Evolutionary conservation across 1,284 basidiomycete genomes (phyloP), one percentile per base, ranked within the genome.

Genomic region (Anthracocystis setariae): DNA sequence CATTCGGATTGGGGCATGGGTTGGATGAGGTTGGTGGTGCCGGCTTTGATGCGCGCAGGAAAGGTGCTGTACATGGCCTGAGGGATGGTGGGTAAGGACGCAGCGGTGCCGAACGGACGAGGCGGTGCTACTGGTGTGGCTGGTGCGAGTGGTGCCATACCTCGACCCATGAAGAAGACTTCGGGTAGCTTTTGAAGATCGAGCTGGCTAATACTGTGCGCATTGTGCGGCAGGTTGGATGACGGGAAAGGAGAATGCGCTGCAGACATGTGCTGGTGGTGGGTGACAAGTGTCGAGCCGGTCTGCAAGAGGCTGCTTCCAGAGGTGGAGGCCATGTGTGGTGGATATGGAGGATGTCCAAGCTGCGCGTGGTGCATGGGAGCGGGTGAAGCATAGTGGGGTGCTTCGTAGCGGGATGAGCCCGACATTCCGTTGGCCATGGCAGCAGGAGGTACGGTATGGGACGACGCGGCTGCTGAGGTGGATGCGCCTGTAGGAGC

Each of bases 31-130:
- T 92, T 89, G 1, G 92, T 92, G 7, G 91, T 88, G 24, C 95
- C 95, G 0, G 94, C 94, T n/a, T 92, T 89, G 55, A 98, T 85
- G n/a, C 94, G 89, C 5, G 94, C 92, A 0, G 93, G 86, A 83
- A 96, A 98, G 1, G 92, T 92, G 1, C 92, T 91, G 68, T 89
- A 88, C 20, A 89, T 84, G 0, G 91, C 93, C 82, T 98, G 95
- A 0, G 74, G 70, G 15, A 73, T 24, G 43, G 64, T 67, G 21
- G 64, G 49, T n/a, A 21, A 38, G 2, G 49, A 52, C 2, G 64
- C 59, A 29, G 70, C 64, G 1, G 70, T 60, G 17, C 68, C 68
- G 29, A 46, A 65, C 3, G 62, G 46, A 37, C 68, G 47, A 24
- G 50, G 54, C 17, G 68, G 68, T 3, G 68, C 68, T 18, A 33